These are phyloP conservation scores for Calvatia gigantea DNA, from an alignment of 768 basidiomycete genomes.

Conservation along the genomic window DNA sequence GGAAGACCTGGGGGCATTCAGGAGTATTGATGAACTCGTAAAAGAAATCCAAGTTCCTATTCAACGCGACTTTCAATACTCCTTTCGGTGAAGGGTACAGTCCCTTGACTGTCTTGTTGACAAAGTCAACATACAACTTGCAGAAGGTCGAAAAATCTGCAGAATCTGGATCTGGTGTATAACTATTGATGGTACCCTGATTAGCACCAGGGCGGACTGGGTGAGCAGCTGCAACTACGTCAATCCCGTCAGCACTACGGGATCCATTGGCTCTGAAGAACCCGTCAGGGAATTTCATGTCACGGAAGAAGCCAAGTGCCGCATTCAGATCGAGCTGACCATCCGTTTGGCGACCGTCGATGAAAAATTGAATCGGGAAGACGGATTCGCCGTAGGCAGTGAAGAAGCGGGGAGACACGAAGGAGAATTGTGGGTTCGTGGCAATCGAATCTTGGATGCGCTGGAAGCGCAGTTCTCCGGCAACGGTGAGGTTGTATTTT, in stretches of 20 bases:
- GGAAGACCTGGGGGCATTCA: background rate
- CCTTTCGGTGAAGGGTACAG: slow-evolving; percentile 9
- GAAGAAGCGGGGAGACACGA: slow-evolving; percentile 10
- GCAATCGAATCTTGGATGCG: background rate
- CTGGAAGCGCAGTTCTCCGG: slow-evolving; percentile 4
- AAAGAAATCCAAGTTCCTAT: background rate
- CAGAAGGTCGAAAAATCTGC: background rate
- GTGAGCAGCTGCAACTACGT: background rate
- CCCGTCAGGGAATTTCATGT: background rate
- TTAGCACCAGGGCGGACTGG: slow-evolving; percentile 4
- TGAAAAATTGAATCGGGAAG: slow-evolving; percentile 7
- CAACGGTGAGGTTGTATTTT: slow-evolving; percentile 13
- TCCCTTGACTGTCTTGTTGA: background rate
- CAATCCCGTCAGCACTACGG: background rate
- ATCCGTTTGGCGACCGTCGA: slow-evolving; percentile 10
- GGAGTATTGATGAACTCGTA: background rate
- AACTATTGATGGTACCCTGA: background rate
- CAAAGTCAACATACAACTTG: background rate
- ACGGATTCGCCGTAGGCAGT: slow-evolving; percentile 12
- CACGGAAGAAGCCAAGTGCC: slow-evolving; percentile 7
- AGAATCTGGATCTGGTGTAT: background rate
- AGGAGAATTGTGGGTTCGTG: slow-evolving; percentile 7
- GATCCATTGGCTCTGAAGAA: slow-evolving; percentile 1
- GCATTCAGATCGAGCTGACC: background rate
- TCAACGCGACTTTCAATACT: background rate